Conservation (phyloP, 345 rosid species). For the Abelmoschus esculentus region DNA sequence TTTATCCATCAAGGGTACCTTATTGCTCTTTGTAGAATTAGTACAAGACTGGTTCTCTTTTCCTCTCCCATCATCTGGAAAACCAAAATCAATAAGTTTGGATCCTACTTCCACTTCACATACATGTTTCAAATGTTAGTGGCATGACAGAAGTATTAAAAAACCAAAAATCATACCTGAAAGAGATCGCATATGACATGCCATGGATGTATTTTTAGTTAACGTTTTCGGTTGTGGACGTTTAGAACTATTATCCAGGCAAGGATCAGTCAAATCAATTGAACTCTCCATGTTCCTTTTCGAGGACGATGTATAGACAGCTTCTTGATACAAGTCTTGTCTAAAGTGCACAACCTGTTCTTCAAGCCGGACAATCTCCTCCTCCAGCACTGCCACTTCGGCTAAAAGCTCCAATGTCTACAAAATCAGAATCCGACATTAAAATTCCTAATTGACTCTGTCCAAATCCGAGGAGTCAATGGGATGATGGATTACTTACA, state of each 20-base stretch:
- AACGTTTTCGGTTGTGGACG: constrained; percentile 21
- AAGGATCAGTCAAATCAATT: constrained; percentile 21
- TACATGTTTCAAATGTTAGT: not conserved
- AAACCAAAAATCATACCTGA: constrained; percentile 27
- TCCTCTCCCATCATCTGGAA: constrained; percentile 27
- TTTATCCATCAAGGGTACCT: constrained; percentile 5
- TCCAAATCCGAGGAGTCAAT: not conserved
- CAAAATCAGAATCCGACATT: constrained; percentile 23
- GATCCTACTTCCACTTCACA: not conserved
- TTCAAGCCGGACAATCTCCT: constrained; percentile 79
- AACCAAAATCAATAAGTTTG: constrained; percentile 1
- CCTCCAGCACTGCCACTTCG: constrained; percentile 92
- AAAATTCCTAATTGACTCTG: constrained; percentile 3
- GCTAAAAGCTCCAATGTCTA: constrained; percentile 84
- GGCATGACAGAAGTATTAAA: not conserved
- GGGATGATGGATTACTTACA: constrained; percentile 40
- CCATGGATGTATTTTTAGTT: constrained; percentile 15
- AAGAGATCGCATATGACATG: constrained; percentile 18
- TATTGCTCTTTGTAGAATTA: constrained; percentile 23
- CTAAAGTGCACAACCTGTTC: constrained; percentile 64
- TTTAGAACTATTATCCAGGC: constrained; percentile 17
- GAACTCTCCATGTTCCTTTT: constrained; percentile 33
- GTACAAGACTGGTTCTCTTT: constrained; percentile 30
- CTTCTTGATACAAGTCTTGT: constrained; percentile 71
- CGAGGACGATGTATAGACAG: constrained; percentile 53